A percentile compares a stretch with the other conserved stretches of the same genome.
Conservation (phyloP, 2,329 filamentous ascomycete species). For the Colletotrichum destructivum region DNA sequence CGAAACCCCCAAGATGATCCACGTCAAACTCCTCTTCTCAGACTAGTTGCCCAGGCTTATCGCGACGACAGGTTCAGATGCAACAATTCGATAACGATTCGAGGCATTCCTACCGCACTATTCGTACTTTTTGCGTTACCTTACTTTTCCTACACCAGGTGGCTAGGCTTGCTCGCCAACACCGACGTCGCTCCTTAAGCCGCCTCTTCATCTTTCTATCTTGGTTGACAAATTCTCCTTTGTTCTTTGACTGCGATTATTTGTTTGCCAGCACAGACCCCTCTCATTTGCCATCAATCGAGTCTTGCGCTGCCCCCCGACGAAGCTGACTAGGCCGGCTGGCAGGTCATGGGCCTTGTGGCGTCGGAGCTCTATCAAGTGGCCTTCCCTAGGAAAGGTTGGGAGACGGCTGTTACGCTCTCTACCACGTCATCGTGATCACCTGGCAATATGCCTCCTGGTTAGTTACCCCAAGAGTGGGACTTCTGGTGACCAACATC, state of each 20-base stretch:
- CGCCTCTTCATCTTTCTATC: slow-evolving; percentile 1
- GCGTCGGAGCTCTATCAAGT: slow-evolving; percentile 32
- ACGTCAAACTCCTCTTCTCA: slow-evolving; percentile 41
- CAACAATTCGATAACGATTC: slow-evolving; percentile 38
- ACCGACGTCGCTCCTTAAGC: slow-evolving; percentile 32
- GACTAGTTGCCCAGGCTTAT: slow-evolving; percentile 39
- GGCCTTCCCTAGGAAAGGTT: slow-evolving; percentile 15
- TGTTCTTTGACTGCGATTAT: slow-evolving; percentile 27
- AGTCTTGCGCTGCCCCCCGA: slow-evolving; percentile 26
- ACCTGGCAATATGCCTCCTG: slow-evolving; percentile 43
- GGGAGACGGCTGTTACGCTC: slow-evolving; percentile 16
- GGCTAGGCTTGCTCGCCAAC: slow-evolving; percentile 11
- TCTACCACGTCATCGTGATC: slow-evolving; percentile 13
- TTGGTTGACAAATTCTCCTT: slow-evolving; percentile 8
- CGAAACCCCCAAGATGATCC: slow-evolving; percentile 14
- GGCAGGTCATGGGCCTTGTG: slow-evolving; percentile 40
- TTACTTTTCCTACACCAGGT: slow-evolving; percentile 1
- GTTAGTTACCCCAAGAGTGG: slow-evolving; percentile 29
- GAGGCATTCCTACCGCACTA: slow-evolving; percentile 22
- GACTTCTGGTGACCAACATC: slow-evolving; percentile 15
- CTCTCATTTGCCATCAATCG: neutral
- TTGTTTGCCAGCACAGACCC: slow-evolving; percentile 37
- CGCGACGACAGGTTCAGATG: slow-evolving; percentile 39
- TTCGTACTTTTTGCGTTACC: slow-evolving; percentile 13
- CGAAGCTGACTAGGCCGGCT: slow-evolving; percentile 32